A percentile compares a stretch with the other conserved stretches of the same genome.
Conservation (phyloP, 441 rosid species). For the Mallotus repandus region DNA sequence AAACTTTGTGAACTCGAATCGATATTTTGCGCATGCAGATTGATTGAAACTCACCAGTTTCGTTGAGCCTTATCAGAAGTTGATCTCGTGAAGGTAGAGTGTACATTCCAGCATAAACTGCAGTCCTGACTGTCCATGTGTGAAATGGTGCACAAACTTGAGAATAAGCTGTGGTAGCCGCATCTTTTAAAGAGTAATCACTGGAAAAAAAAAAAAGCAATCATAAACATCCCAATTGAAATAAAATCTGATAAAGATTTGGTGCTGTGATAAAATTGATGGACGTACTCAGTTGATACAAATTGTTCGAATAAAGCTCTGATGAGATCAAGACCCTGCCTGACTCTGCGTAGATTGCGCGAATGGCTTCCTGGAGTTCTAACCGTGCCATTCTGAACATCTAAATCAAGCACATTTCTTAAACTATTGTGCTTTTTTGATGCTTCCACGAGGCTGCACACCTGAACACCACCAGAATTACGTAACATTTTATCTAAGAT, state of each 20-base stretch:
- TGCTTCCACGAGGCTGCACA: slow-evolving; percentile 61
- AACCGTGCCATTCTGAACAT: slow-evolving; percentile 57
- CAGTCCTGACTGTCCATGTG: slow-evolving; percentile 82
- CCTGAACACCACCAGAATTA: slow-evolving; percentile 30
- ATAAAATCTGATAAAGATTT: no score
- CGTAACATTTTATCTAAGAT: neutral
- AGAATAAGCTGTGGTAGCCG: slow-evolving; percentile 83
- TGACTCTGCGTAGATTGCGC: slow-evolving; percentile 76
- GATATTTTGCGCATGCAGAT: neutral
- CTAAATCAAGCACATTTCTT: slow-evolving; percentile 56
- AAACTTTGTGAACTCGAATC: no score
- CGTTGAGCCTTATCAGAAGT: slow-evolving; percentile 69
- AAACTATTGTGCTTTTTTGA: slow-evolving; percentile 54
- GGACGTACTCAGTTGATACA: slow-evolving; percentile 49
- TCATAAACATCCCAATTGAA: neutral
- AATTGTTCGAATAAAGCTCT: slow-evolving; percentile 80
- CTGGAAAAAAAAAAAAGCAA: slow-evolving; percentile 23
- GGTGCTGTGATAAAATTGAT: neutral
- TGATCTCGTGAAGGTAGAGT: slow-evolving; percentile 84
- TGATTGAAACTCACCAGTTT: slow-evolving; percentile 48
- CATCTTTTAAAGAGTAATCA: slow-evolving; percentile 66
- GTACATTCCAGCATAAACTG: slow-evolving; percentile 94
- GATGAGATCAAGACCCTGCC: slow-evolving; percentile 93
- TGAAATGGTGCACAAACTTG: slow-evolving; percentile 89
- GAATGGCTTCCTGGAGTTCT: slow-evolving; percentile 77